Conservation (phyloP, 441 rosid genomes). For the Jatropha multifida region DNA sequence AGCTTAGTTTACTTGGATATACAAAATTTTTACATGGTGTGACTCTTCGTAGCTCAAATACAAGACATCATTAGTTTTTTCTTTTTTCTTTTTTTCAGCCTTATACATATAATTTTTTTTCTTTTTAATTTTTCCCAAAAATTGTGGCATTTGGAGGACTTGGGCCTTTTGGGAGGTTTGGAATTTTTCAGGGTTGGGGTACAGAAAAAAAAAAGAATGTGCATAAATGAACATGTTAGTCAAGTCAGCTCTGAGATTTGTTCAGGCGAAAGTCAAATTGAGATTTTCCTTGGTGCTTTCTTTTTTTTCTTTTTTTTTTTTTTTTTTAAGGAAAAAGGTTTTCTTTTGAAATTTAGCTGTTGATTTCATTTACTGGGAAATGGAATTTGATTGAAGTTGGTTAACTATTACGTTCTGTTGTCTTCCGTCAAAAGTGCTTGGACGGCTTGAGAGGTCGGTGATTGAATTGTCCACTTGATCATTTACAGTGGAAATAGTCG, state of each 20-base stretch:
- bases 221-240: conserved; percentile 40
- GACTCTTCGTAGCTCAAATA: conserved; percentile 77
- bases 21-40: conserved; percentile 94
- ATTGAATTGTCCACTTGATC: no score
- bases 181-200: conserved; percentile 36
- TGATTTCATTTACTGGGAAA: not conserved
- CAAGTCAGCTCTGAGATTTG: conserved; percentile 25
- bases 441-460: no score
- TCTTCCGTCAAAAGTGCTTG: no score
- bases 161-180: not conserved
- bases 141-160: conserved; percentile 25
- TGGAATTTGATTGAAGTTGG: not conserved
- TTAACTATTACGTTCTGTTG: no score
- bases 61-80: conserved; percentile 66
- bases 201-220: conserved; percentile 51
- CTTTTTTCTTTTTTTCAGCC: conserved; percentile 3
- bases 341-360: not conserved
- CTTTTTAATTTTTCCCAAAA: not conserved
- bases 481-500: no score
- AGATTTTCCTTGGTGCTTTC: conserved; percentile 18
- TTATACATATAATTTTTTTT: conserved; percentile 28
- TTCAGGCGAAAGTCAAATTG: conserved; percentile 26
- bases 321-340: no score
- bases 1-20: conserved; percentile 81
- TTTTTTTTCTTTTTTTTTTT: conserved; percentile 12